Evolutionary conservation across 2,329 filamentous ascomycete genomes (phyloP), one percentile per base, ranked within the genome.

Genomic region (Phoma herbarum): DNA sequence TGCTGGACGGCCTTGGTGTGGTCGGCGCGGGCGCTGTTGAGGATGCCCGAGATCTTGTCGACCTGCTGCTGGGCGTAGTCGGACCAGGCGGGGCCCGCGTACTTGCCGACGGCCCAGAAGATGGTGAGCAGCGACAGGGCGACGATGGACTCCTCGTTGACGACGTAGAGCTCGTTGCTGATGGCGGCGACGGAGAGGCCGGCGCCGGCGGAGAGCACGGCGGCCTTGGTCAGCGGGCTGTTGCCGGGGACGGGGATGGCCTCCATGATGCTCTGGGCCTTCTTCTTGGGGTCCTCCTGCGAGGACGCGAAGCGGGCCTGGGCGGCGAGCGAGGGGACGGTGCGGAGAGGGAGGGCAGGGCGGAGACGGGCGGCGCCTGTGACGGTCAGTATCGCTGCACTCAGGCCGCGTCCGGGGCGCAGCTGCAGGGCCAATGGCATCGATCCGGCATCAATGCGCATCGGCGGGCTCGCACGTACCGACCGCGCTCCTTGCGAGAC

Each of bases 121-220:
- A 98, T 91, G 78, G 90, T 92, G 77, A 98, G 84, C 75, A 99
- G 86, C 80, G 91, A 95, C 83, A 99, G 87, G 69, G 92, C 91
- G 77, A 96, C 91, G 78, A 99, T 91, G 65, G 93, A 91, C 86
- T 99, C 95, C 86, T 99, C 95, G 85, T 99, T 99, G 83, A 99
- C 86, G 79, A 99, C 93, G 83, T 97, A 98, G 85, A 98, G 93
- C 88, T 99, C 95, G 84, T 96, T 99, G 89, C 91, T 96, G 83
- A 99, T 93, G 76, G 93, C 95, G 78, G 95, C 96, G 80, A 96
- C 87, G 75, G 91, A 93, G 73, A 96, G 82, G 83, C 91, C 94
- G 75, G 95, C 92, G 67, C 90, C 90, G 74, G 92, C 93, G 77
- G 94, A 98, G 75, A 99, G 90, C 78, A 97, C 94, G 76, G 95